phyloP scores from a whole-genome alignment of 2,329 filamentous ascomycete species.

The Colletotrichum kahawae region DNA sequence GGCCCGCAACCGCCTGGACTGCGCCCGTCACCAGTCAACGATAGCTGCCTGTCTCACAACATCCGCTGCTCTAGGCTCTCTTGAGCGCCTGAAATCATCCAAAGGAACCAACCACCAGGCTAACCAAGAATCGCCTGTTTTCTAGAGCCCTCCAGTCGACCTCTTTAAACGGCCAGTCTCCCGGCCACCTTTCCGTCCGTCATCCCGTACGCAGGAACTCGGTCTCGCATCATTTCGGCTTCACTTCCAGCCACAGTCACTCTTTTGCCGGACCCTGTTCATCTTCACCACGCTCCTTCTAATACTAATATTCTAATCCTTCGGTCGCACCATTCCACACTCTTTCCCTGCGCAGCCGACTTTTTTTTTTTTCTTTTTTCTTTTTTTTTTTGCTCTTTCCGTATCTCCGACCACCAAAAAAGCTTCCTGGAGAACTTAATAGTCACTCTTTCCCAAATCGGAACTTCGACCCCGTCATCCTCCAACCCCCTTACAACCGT shows the following conservation, averaged over 20 bases:
- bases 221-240: constrained; percentile 49
- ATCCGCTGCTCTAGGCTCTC: constrained; percentile 9
- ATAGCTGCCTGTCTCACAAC: constrained; percentile 11
- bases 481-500: constrained; percentile 29
- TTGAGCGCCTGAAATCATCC: constrained; percentile 23
- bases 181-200: constrained; percentile 43
- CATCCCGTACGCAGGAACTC: constrained; percentile 29
- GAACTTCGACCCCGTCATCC: constrained; percentile 29
- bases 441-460: constrained; percentile 49
- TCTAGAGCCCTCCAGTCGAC: constrained; percentile 50
- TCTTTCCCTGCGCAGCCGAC: constrained; percentile 17
- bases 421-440: constrained; percentile 29
- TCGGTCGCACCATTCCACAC: constrained; percentile 20
- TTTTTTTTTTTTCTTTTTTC: neutral
- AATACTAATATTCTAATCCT: constrained; percentile 29
- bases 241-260: constrained; percentile 58
- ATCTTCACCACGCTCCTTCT: constrained; percentile 25
- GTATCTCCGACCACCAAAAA: constrained; percentile 18
- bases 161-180: constrained; percentile 51
- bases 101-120: constrained; percentile 25
- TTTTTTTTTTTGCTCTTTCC: neutral
- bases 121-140: constrained; percentile 38
- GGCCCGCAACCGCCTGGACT: constrained; percentile 22
- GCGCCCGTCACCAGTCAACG: constrained; percentile 12
- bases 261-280: constrained; percentile 50